Evolutionary conservation across 495 filamentous ascomycete species (phyloP), one percentile per base, ranked within the genome.

Genomic region (Hypomontagnella monticulosa): DNA sequence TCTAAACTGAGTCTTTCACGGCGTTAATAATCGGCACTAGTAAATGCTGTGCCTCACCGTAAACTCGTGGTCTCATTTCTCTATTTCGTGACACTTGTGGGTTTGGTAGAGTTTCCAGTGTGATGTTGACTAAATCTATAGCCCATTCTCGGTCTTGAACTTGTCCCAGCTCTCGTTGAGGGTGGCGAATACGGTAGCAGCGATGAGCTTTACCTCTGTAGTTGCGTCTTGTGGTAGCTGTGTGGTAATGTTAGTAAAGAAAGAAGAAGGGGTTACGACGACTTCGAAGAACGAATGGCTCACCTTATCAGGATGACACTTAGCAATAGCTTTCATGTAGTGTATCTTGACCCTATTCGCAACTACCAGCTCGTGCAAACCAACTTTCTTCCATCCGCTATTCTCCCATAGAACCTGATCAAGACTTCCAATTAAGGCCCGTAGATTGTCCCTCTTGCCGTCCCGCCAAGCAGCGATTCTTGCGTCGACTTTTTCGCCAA

Each of bases 81-180:
- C 53, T 64, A 62, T 44, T 20, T 44, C 57, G 20, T 52, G 8
- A 18, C 33, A 53, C 47, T 44, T 46, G 42, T 19, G 32, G 46
- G 43, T 47, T 33, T 46, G 19, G 16, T 27, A 30, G 32, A 37
- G 43, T 19, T 54, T 10, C 10, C 15, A 49, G 23, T 44, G 10
- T 20, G 34, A 20, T 14, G 18, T 37, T 42, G 49, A 33, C 18
- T 19, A 4, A 11, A 42, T 34, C 74, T 81, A 94, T 56, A 94
- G 78, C 4, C 85, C 85, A 76, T 98, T 97, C 71, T 99, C 93
- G 57, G 81, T 81, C 78, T 94, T 95, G 79, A 99, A 99, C 76
- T 93, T 96, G 73, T 99, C 95, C 95, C 95, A 99, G 5, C 93
- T 93, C 77, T 98, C 96, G 72, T 99, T 99, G 73, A 99, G 80